Evolutionary conservation across 169 alveolate genomes (phyloP).

Genomic region (Plasmodium gonderi): DNA sequence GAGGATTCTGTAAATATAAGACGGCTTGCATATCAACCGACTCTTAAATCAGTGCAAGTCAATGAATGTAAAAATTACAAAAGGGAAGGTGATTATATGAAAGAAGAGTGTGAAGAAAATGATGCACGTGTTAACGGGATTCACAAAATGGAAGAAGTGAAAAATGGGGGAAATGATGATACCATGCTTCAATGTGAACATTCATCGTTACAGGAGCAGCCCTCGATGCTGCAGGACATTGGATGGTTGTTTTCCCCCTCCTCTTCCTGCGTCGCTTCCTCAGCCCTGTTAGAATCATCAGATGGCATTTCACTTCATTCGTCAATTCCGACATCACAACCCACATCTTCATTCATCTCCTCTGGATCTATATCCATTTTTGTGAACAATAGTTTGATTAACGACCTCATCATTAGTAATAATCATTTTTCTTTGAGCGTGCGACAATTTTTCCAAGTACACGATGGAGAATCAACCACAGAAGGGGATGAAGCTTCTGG

Average conservation of each 20-base stretch:
- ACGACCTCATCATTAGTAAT: slow-evolving; percentile 51
- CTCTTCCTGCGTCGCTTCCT: too few relatives aligned
- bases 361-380: slow-evolving; percentile 18
- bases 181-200: too few relatives aligned
- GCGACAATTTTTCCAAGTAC: slow-evolving; percentile 32
- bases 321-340: background rate
- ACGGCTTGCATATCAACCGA: too few relatives aligned
- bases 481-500: background rate
- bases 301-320: background rate
- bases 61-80: background rate
- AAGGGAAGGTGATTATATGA: background rate
- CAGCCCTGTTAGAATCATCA: background rate
- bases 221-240: too few relatives aligned
- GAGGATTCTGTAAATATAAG: background rate
- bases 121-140: background rate
- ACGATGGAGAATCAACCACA: background rate
- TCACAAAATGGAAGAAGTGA: background rate
- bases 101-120: background rate
- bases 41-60: background rate
- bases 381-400: slow-evolving; percentile 21
- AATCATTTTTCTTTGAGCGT: slow-evolving; percentile 44
- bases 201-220: too few relatives aligned
- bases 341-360: background rate
- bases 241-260: background rate
- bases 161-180: background rate